Evolutionary conservation across 202 grass and related monocot genomes (phyloP), one percentile per base, ranked within the genome.

Genomic region (Schoenoplectus tabernaemontani): DNA sequence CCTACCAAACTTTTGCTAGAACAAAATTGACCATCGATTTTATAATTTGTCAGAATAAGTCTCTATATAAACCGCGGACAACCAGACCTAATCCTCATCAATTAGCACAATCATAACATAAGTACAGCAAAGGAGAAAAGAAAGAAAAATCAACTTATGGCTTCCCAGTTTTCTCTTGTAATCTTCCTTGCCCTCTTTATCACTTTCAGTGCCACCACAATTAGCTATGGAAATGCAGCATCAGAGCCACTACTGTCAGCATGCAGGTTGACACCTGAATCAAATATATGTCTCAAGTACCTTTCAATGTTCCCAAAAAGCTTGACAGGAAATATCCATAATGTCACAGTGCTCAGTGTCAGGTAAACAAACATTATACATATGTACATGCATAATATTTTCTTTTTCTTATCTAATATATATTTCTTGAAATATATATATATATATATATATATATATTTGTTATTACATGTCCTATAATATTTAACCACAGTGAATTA

Each of bases 261-360:
- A 43, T 68, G 64, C 36, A 68, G 38, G n/a, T 1, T 19, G 19
- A 68, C 64, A 23, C 64, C 19, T 43, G 64, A 68, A 68, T 7
- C 64, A 68, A n/a, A 68, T 3, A 43, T 9, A 64, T 64, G 60
- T 26, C 60, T 64, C 60, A 64, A 64, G 60, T 64, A 64, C 60
- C 60, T 64, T 36, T 64, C 60, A 4, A 64, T 16, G 26, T 64
- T 64, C 30, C 60, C 60, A 12, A 5, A 36, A 64, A 32, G 13
- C 60, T 64, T 36, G 12, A 64, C 60, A 36, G 30, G 4, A 69
- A 68, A 43, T 9, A 7, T 44, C 19, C 34, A 69, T 44, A 69
- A 69, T 38, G 44, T 69, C 19, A 46, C 65, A 4, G 65, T 8
- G 9, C 3, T 69, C 37, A 68, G 37, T 43, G 32, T 69, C 17